These are phyloP conservation scores for Wallemia ichthyophaga DNA, from an alignment of 1,284 basidiomycete species.

Conservation along the genomic window DNA sequence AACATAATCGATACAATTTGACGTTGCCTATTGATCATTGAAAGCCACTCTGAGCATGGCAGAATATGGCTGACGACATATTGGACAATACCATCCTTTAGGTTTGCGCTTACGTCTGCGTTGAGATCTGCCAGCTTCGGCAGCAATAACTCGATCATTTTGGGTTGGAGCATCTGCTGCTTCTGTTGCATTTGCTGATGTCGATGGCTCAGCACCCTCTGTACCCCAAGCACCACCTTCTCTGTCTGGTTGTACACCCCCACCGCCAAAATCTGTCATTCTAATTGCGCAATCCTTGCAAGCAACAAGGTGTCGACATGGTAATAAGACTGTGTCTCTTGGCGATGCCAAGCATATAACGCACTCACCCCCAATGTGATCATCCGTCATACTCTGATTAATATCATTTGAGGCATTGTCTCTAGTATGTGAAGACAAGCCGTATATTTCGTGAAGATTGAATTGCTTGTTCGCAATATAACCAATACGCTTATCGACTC, in stretches of 20 bases:
- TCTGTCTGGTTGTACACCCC: conserved; percentile 21
- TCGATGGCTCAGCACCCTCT: background rate
- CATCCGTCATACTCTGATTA: conserved; percentile 22
- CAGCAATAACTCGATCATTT: background rate
- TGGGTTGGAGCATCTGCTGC: too few relatives aligned
- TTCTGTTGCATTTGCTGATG: background rate
- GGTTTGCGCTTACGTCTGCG: background rate
- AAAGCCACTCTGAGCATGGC: background rate
- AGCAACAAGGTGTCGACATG: conserved; percentile 64
- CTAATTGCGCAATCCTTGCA: conserved; percentile 72
- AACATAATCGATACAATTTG: too few relatives aligned
- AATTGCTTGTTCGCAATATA: conserved; percentile 61
- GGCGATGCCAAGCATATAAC: conserved; percentile 56
- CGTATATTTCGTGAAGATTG: conserved; percentile 72
- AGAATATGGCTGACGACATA: background rate
- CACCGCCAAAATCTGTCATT: conserved; percentile 81
- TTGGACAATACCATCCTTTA: background rate
- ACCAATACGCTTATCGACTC: background rate
- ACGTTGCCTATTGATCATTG: background rate
- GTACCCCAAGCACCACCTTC: background rate
- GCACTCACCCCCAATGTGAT: conserved; percentile 54
- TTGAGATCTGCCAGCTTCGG: background rate
- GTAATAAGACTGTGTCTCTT: conserved; percentile 59
- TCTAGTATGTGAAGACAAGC: conserved; percentile 32
- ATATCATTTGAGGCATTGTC: conserved; percentile 11